Conservation (phyloP, 345 rosid genomes). For the Heritiera littoralis region DNA sequence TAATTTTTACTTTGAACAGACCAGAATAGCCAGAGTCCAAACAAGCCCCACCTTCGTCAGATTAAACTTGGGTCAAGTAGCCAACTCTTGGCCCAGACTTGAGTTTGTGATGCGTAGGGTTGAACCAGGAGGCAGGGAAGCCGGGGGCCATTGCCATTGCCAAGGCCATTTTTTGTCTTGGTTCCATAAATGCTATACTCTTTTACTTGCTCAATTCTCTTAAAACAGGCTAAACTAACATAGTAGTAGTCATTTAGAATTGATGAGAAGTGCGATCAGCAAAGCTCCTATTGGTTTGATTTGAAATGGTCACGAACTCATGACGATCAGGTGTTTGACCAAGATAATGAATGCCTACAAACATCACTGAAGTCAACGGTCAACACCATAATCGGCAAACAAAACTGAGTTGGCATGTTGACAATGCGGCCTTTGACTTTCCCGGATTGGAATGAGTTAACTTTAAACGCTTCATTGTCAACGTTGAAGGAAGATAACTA, state of each 20-base stretch:
- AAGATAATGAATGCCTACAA: not conserved
- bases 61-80: not conserved
- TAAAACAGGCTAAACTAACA: not conserved
- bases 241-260: not conserved
- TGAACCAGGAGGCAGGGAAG: not conserved
- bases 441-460: not conserved
- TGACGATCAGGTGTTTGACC: not conserved
- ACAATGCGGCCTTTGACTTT: slow-evolving; percentile 1
- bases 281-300: slow-evolving; percentile 1
- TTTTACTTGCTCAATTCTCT: not conserved
- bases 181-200: not conserved
- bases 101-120: not conserved
- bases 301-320: not conserved
- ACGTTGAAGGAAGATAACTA: slow-evolving; percentile 1
- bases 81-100: not conserved
- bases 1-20: not conserved
- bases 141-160: not conserved
- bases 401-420: slow-evolving; percentile 20
- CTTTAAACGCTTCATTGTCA: not conserved
- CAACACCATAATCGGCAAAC: not conserved
- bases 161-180: no score
- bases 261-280: not conserved
- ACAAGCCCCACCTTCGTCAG: not conserved
- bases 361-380: not conserved
- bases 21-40: not conserved